Conservation (phyloP, 352 stramenopile genomes). For the Phytophthora megakarya region DNA sequence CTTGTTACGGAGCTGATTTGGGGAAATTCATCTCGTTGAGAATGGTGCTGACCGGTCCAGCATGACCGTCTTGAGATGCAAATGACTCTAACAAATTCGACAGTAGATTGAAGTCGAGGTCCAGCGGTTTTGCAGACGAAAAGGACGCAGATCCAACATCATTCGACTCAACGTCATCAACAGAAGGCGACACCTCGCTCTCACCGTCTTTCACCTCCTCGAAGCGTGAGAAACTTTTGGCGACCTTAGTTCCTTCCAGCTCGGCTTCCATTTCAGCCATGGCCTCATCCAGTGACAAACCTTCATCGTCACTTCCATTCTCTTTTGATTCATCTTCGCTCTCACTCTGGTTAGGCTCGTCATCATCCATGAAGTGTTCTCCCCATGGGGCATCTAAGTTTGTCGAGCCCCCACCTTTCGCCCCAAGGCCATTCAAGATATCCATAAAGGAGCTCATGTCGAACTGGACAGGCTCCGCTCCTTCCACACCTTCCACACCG, state of each 20-base stretch:
- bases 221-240: constrained; percentile 58
- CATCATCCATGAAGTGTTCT: constrained; percentile 35
- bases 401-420: background rate
- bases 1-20: constrained; percentile 12
- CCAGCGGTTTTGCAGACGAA: constrained; percentile 53
- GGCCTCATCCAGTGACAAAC: constrained; percentile 49
- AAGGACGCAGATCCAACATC: constrained; percentile 26
- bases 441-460: constrained; percentile 75
- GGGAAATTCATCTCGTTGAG: constrained; percentile 63
- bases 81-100: constrained; percentile 85
- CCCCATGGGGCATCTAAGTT: constrained; percentile 25
- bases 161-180: constrained; percentile 9
- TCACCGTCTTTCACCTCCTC: constrained; percentile 26
- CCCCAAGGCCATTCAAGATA: constrained; percentile 47
- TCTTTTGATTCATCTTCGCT: constrained; percentile 42
- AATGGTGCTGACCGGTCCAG: constrained; percentile 78
- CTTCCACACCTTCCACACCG: constrained; percentile 71
- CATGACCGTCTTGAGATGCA: constrained; percentile 72
- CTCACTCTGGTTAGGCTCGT: constrained; percentile 26
- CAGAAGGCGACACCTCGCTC: constrained; percentile 1
- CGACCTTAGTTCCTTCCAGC: constrained; percentile 53
- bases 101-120: constrained; percentile 85
- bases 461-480: constrained; percentile 57
- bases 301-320: constrained; percentile 34
- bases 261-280: constrained; percentile 86